phyloP scores from a whole-genome alignment of 305 asterid genomes.

The Fraxinus dipetala region DNA sequence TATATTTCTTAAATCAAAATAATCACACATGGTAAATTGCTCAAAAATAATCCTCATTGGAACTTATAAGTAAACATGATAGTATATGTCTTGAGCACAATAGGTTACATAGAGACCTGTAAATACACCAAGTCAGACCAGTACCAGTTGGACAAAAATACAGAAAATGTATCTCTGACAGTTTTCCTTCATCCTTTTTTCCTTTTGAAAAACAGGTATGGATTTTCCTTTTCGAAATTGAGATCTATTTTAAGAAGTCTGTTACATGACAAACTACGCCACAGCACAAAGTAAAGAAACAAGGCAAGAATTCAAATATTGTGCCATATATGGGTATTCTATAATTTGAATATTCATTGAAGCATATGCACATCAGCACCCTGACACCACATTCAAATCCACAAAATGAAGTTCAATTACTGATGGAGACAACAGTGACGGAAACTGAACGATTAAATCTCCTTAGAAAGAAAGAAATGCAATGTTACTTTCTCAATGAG shows the following conservation, averaged over 20 bases:
- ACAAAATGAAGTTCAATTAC: neutral
- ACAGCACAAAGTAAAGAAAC: neutral
- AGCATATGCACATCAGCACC: neutral
- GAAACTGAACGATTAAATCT: neutral
- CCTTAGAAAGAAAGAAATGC: neutral
- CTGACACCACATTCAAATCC: neutral
- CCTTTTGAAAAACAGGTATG: neutral
- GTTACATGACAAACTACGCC: neutral
- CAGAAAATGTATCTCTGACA: neutral
- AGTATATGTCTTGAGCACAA: neutral
- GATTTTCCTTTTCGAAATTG: neutral
- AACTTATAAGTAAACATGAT: neutral
- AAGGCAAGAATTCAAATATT: neutral
- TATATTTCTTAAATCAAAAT: neutral
- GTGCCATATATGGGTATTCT: neutral
- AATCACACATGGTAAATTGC: neutral
- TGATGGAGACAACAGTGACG: neutral
- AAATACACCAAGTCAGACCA: neutral
- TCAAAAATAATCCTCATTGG: neutral
- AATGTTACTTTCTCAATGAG: neutral
- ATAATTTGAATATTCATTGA: neutral
- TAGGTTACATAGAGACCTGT: neutral
- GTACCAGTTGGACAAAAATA: neutral
- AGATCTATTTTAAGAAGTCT: neutral
- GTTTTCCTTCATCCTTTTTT: neutral